Conservation (phyloP, 176 grass and related monocot genomes). For the Stipa capillata region DNA sequence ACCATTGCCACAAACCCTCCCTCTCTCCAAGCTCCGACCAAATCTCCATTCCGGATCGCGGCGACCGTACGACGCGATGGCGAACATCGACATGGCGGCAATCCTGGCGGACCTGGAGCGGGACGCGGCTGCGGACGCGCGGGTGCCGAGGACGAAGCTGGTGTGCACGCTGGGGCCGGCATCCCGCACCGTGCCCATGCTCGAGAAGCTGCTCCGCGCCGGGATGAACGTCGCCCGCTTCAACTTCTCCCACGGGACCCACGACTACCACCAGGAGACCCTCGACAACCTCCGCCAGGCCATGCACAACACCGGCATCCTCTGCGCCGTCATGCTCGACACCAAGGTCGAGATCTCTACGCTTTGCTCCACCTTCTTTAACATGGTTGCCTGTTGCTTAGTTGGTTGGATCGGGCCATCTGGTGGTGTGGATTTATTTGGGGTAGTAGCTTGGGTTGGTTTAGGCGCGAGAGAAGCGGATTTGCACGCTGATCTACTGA, state of each 20-base stretch:
- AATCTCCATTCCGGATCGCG: constrained; percentile 8
- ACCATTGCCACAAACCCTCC: not conserved
- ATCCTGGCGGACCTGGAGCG: constrained; percentile 45
- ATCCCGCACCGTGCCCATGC: constrained; percentile 72
- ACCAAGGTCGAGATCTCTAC: constrained; percentile 46
- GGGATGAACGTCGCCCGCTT: constrained; percentile 96
- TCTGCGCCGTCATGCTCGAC: constrained; percentile 94
- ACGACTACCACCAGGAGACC: constrained; percentile 93
- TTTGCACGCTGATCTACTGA: not conserved
- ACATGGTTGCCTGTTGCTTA: not conserved
- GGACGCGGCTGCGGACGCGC: constrained; percentile 4
- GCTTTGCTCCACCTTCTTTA: not conserved
- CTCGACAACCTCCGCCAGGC: constrained; percentile 64
- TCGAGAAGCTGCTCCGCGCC: constrained; percentile 89
- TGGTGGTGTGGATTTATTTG: not conserved
- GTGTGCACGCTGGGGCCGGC: constrained; percentile 95
- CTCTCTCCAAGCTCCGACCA: not conserved
- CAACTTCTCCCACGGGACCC: constrained; percentile 92
- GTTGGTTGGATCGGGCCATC: not conserved
- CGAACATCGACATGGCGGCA: constrained; percentile 68
- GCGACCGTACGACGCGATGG: constrained; percentile 30
- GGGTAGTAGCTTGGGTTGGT: not conserved
- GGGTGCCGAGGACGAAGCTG: constrained; percentile 72
- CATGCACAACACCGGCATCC: constrained; percentile 84
- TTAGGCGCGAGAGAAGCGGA: not conserved